Base-by-base conservation (phyloP, 495 filamentous ascomycete genomes). In the Aspergillus biplanus region DNA sequence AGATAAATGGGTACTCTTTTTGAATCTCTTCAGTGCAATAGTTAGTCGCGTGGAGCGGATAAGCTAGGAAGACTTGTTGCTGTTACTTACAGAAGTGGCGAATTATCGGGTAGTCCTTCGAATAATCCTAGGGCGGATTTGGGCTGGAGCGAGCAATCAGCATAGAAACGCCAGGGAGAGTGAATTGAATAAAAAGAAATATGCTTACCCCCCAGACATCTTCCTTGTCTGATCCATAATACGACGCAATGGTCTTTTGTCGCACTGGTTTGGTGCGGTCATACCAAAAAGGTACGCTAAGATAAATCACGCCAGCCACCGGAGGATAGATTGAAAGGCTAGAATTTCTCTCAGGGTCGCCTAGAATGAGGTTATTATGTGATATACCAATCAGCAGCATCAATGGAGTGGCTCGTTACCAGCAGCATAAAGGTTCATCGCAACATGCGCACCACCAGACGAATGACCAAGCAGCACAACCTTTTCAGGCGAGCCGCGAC, bases 391-490 rank as follows among this genome's bases (percentile, higher is more conserved):
- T 2, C 21, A 27, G 21, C 21, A 27, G 21, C 21, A 27, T 27
- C 21, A 27, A 27, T 1, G 3, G 31, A n/a, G 7, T 16, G n/a
- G 37, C 7, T 0, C 56, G 21, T 48, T 33, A 58, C 56, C 56
- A 7, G 56, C 56, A 11, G 56, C 56, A 48, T 58, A 58, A 2
- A 58, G 18, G 33, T 48, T 48, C 42, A 33, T 48, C 13, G 56
- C 56, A 47, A 58, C 15, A 48, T 58, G 56, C 7, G 56, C 56
- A 21, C 37, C 56, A 8, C 56, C 56, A 4, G 56, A 58, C 0
- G 56, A 58, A 48, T 58, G 56, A 0, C 56, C 37, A 13, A 47
- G 31, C n/a, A 58, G 56, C 7, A 58, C 27, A 7, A 58, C 56
- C 27, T 48, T 47, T 48, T 58, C 56, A 15, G 33, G 21, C 0